A percentile compares a stretch with the other conserved stretches of the same genome.
Conservation (phyloP, 2,329 filamentous ascomycete species). For the Cordyceps militaris region DNA sequence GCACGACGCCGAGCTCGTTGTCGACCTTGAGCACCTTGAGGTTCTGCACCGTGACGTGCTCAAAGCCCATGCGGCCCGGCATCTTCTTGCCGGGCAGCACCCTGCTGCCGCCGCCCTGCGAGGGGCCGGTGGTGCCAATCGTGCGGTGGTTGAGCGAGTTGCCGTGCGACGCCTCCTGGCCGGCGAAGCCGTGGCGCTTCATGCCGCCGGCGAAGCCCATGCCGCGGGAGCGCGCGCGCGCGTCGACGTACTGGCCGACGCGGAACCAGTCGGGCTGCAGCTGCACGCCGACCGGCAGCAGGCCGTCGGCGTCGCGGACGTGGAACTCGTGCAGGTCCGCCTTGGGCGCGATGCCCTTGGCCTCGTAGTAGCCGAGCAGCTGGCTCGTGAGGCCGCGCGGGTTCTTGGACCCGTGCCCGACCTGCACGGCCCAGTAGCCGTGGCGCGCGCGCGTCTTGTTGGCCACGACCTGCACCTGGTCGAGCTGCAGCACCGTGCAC, state of each 20-base stretch:
- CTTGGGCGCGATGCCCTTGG: slow-evolving; percentile 76
- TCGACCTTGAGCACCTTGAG: slow-evolving; percentile 84
- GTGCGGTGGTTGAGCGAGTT: slow-evolving; percentile 90
- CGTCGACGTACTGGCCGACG: slow-evolving; percentile 84
- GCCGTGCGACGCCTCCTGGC: slow-evolving; percentile 89
- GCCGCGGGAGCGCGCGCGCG: slow-evolving; percentile 69
- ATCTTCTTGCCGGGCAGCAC: slow-evolving; percentile 97
- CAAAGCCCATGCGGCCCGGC: slow-evolving; percentile 90
- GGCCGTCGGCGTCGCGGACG: slow-evolving; percentile 64
- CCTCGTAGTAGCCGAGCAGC: slow-evolving; percentile 80
- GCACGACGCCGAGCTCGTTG: slow-evolving; percentile 75
- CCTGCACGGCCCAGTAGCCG: slow-evolving; percentile 91
- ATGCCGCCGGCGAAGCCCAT: slow-evolving; percentile 96
- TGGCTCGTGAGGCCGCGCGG: slow-evolving; percentile 73
- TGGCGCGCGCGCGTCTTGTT: slow-evolving; percentile 75
- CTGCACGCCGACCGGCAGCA: slow-evolving; percentile 67
- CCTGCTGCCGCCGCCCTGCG: slow-evolving; percentile 85
- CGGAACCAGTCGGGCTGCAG: slow-evolving; percentile 87
- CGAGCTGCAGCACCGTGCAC: slow-evolving; percentile 90
- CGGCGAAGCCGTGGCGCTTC: slow-evolving; percentile 88
- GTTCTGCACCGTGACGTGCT: slow-evolving; percentile 86
- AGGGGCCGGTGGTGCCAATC: slow-evolving; percentile 82
- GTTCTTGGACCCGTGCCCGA: slow-evolving; percentile 71
- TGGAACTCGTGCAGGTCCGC: slow-evolving; percentile 78
- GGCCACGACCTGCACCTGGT: slow-evolving; percentile 81